Evolutionary conservation across 345 rosid genomes (phyloP).

Genomic region (Murraya koenigii): DNA sequence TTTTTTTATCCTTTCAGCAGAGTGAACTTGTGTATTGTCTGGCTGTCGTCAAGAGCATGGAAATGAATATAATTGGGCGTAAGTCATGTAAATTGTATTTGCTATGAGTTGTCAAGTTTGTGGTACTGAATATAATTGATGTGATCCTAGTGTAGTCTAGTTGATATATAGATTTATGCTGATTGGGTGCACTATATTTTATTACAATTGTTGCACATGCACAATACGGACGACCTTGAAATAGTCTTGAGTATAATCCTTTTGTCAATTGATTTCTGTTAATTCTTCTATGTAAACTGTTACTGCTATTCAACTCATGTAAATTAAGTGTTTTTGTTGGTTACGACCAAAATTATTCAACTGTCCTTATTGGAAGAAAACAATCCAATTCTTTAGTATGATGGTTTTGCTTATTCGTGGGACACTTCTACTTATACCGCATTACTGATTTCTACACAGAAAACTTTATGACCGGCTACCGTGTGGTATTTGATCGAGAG

Average conservation of each 20-base stretch:
- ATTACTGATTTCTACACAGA: slow-evolving; percentile 40
- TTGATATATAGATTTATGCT: not conserved
- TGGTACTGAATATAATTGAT: not conserved
- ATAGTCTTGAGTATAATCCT: not conserved
- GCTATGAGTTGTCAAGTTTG: not conserved
- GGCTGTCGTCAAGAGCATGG: slow-evolving; percentile 67
- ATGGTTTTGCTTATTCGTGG: not conserved
- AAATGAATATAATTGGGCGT: slow-evolving; percentile 78
- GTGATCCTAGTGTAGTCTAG: not conserved
- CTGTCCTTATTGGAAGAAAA: not conserved
- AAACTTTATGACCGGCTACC: slow-evolving; percentile 85
- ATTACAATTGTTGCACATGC: not conserved
- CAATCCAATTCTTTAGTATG: not conserved
- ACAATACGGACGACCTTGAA: not conserved
- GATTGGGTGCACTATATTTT: not conserved
- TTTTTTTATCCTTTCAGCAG: slow-evolving; percentile 36
- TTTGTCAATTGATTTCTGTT: not conserved
- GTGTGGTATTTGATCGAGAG: slow-evolving; percentile 75
- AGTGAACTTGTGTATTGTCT: slow-evolving; percentile 61
- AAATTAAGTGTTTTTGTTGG: not conserved
- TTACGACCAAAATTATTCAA: not conserved
- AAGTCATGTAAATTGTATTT: slow-evolving; percentile 30
- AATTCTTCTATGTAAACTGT: not conserved
- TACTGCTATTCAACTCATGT: not conserved
- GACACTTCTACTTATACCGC: not conserved